Evolutionary conservation across 176 grass and related monocot genomes (phyloP).

Genomic region (sorghum (Sorghum bicolor)): DNA sequence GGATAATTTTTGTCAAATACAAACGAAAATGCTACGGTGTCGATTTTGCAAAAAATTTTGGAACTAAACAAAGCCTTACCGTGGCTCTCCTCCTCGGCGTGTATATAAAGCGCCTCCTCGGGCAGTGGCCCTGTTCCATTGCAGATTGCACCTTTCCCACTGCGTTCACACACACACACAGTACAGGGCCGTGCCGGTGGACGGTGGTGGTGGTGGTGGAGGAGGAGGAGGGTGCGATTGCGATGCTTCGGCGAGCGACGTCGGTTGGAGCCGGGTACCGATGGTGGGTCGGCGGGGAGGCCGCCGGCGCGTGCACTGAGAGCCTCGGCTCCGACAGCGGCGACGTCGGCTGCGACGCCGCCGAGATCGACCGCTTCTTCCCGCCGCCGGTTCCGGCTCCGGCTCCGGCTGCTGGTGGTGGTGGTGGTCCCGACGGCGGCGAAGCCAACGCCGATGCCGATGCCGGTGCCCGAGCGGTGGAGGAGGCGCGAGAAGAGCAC

Average conservation of each 20-base stretch:
- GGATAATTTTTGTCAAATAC: too few relatives aligned
- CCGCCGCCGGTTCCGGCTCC: not conserved
- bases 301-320: conserved; percentile 66
- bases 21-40: too few relatives aligned
- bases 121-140: not conserved
- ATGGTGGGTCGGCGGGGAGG: not conserved
- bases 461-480: too few relatives aligned
- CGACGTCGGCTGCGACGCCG: conserved; percentile 39
- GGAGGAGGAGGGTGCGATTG: not conserved
- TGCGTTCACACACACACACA: not conserved
- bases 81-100: not conserved
- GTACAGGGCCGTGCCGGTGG: too few relatives aligned
- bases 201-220: not conserved
- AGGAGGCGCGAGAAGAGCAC: not conserved
- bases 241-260: conserved; percentile 19
- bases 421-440: too few relatives aligned
- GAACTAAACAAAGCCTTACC: too few relatives aligned
- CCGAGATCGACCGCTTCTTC: conserved; percentile 32
- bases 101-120: conserved; percentile 11
- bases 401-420: not conserved
- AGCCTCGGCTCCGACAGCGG: conserved; percentile 71
- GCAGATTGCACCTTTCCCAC: too few relatives aligned
- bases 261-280: not conserved
- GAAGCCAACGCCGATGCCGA: too few relatives aligned
- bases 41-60: too few relatives aligned